A percentile compares a stretch with the other conserved stretches of the same genome.
These are phyloP conservation scores for Talaromyces trachyspermus DNA, from an alignment of 495 filamentous ascomycete genomes.

Conservation along the genomic window DNA sequence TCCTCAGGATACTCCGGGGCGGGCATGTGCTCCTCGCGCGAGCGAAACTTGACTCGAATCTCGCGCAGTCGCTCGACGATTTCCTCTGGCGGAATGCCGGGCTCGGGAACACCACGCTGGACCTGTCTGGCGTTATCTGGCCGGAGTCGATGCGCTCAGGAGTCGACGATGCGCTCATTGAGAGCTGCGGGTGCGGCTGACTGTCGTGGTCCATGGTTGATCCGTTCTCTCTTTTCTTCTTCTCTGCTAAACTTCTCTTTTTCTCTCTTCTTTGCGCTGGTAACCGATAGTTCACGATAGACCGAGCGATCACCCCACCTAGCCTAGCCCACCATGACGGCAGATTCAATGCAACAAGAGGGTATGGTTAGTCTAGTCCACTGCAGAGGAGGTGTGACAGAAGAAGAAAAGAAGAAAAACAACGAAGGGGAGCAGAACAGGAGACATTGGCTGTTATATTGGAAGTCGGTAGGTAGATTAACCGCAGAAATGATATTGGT, in stretches of 20 bases:
- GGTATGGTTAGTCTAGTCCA: neutral
- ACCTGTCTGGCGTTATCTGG: slow-evolving; percentile 6
- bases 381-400: neutral
- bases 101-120: slow-evolving; percentile 5
- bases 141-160: neutral
- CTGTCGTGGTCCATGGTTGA: neutral
- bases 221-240: neutral
- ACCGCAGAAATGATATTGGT: no score
- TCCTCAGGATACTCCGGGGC: slow-evolving; percentile 7
- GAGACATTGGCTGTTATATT: no score
- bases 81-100: slow-evolving; percentile 5
- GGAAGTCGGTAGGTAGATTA: no score
- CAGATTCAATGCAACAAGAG: neutral
- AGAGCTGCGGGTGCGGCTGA: neutral
- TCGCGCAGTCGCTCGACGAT: slow-evolving; percentile 5
- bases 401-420: neutral
- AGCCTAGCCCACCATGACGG: neutral
- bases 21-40: slow-evolving; percentile 5
- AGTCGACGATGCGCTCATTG: neutral
- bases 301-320: neutral
- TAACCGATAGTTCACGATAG: neutral
- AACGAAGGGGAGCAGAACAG: no score
- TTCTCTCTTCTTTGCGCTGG: neutral
- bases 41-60: slow-evolving; percentile 7
- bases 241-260: neutral